Conservation (phyloP, 768 basidiomycete species). For the Saitozyma sp. region DNA sequence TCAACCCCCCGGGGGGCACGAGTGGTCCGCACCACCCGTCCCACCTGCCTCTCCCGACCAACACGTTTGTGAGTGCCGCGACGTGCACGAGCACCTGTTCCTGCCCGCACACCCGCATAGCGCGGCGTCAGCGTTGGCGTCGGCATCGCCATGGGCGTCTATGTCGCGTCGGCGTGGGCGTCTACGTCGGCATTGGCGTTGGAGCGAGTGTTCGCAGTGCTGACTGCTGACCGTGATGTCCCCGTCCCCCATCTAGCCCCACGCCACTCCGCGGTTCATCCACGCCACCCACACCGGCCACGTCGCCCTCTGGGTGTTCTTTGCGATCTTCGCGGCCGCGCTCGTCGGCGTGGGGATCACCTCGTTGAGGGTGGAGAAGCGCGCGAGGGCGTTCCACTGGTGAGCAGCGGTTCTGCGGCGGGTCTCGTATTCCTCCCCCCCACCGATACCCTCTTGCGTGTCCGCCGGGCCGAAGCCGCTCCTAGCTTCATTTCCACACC, state of each 20-base stretch:
- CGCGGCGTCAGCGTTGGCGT: background rate
- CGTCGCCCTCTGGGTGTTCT: constrained; percentile 44
- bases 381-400: constrained; percentile 49
- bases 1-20: constrained; percentile 43
- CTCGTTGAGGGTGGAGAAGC: constrained; percentile 43
- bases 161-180: background rate
- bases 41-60: constrained; percentile 32
- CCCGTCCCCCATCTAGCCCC: constrained; percentile 17
- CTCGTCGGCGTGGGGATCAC: constrained; percentile 35
- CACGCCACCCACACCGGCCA: constrained; percentile 37
- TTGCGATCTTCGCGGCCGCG: constrained; percentile 36
- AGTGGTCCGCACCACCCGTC: background rate
- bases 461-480: too few relatives aligned
- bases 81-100: background rate
- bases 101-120: background rate
- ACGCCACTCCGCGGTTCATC: constrained; percentile 16
- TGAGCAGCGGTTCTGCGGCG: constrained; percentile 7
- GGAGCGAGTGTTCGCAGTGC: background rate
- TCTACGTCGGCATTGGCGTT: background rate
- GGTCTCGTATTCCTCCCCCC: background rate
- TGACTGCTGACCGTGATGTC: background rate
- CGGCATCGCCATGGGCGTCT: background rate
- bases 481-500: too few relatives aligned
- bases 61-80: constrained; percentile 25
- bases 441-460: background rate